phyloP scores from a whole-genome alignment of 208 protist species.

The Hexamita inflata region DNA sequence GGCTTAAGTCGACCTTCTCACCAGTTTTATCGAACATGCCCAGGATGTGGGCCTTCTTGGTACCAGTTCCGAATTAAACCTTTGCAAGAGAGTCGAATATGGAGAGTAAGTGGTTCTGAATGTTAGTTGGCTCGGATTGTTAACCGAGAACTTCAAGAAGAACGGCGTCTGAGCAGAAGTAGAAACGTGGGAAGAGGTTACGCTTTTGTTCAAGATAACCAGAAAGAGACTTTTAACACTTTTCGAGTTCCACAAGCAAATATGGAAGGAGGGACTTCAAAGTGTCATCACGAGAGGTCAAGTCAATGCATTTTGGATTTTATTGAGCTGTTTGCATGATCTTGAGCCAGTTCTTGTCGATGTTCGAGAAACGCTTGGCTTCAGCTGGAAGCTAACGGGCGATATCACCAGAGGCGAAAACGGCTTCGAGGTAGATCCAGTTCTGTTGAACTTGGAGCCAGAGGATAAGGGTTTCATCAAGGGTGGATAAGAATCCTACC shows the following conservation, averaged over 20 bases:
- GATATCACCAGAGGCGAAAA: conserved; percentile 77
- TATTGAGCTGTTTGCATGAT: conserved; percentile 57
- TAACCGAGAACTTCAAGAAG: conserved; percentile 87
- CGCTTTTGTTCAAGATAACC: conserved; percentile 83
- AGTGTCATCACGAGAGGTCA: conserved; percentile 65
- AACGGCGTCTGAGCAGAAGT: conserved; percentile 88
- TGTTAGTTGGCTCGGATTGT: conserved; percentile 71
- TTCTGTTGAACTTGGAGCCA: conserved; percentile 71
- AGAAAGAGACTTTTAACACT: conserved; percentile 84
- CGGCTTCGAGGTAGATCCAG: conserved; percentile 87
- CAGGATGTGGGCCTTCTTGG: conserved; percentile 45
- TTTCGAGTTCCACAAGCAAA: conserved; percentile 75
- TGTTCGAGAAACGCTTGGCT: conserved; percentile 73
- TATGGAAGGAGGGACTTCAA: conserved; percentile 65
- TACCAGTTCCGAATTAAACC: conserved; percentile 60
- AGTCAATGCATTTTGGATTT: conserved; percentile 51
- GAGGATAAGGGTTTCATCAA: conserved; percentile 72
- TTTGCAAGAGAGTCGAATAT: conserved; percentile 58
- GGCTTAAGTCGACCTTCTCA: conserved; percentile 63
- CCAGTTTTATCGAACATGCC: conserved; percentile 52
- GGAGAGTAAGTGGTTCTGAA: conserved; percentile 75
- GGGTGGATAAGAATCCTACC: conserved; percentile 73
- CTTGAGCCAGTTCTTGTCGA: conserved; percentile 75
- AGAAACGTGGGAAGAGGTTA: conserved; percentile 81
- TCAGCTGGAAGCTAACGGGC: conserved; percentile 81